These are phyloP conservation scores for Fragosphaeria purpurea DNA, from an alignment of 2,329 filamentous ascomycete species.

Conservation along the genomic window DNA sequence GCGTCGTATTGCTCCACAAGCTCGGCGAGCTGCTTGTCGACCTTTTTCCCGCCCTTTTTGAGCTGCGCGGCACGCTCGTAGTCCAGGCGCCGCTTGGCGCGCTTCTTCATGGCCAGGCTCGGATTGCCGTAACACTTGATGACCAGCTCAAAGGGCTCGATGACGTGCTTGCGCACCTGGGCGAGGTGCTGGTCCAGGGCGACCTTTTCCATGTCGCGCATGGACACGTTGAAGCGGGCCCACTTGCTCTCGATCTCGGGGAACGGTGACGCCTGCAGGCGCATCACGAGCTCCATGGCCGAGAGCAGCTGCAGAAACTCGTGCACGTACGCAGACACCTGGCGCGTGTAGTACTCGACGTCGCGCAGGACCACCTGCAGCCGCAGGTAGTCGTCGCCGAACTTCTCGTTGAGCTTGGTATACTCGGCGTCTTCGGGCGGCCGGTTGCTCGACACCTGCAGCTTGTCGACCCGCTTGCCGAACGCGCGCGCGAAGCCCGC, in stretches of 20 bases:
- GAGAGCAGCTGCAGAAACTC: conserved; percentile 72
- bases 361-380: conserved; percentile 87
- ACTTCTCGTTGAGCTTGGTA: conserved; percentile 70
- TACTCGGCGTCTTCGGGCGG: conserved; percentile 74
- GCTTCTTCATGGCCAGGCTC: conserved; percentile 84
- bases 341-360: conserved; percentile 84
- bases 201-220: conserved; percentile 75
- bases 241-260: conserved; percentile 89
- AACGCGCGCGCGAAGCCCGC: conserved; percentile 82
- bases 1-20: conserved; percentile 83
- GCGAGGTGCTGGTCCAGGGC: conserved; percentile 60
- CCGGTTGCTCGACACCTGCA: conserved; percentile 52
- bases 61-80: conserved; percentile 74
- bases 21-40: conserved; percentile 76
- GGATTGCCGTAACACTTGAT: conserved; percentile 60
- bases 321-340: conserved; percentile 68
- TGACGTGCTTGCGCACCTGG: conserved; percentile 69
- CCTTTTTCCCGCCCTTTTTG: conserved; percentile 70
- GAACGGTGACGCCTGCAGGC: conserved; percentile 58
- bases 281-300: conserved; percentile 75
- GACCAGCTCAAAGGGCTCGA: conserved; percentile 49
- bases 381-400: conserved; percentile 84
- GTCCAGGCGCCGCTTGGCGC: conserved; percentile 82
- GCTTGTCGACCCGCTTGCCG: conserved; percentile 76
- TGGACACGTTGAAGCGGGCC: conserved; percentile 79